These are phyloP conservation scores for Pichia sp. DNA, from an alignment of 1,139 yeast genomes.

Conservation along the genomic window DNA sequence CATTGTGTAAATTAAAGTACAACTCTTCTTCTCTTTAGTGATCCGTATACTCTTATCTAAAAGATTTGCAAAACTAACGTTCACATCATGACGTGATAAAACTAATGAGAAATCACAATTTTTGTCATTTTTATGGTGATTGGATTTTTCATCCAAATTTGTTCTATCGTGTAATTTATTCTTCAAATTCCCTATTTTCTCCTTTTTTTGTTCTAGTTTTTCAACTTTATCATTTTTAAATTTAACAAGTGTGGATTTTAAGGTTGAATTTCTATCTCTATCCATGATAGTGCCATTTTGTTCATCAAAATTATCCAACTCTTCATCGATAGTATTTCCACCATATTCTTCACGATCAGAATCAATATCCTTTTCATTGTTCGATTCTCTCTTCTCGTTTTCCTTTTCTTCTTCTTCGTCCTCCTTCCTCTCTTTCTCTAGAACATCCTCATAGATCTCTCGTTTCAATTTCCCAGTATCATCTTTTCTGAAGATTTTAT, in stretches of 20 bases:
- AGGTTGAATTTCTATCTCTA: background rate
- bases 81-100: constrained; percentile 27
- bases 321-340: constrained; percentile 3
- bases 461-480: constrained; percentile 24
- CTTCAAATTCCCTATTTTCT: background rate
- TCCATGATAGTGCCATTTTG: background rate
- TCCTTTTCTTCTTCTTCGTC: constrained; percentile 1
- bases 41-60: constrained; percentile 66
- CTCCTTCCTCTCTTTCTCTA: constrained; percentile 3
- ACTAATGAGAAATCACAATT: constrained; percentile 27
- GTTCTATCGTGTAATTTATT: background rate
- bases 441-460: constrained; percentile 13
- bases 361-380: constrained; percentile 4
- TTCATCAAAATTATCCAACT: constrained; percentile 11
- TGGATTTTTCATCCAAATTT: background rate
- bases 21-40: constrained; percentile 32
- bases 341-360: background rate
- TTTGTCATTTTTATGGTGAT: constrained; percentile 16
- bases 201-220: background rate
- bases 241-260: background rate
- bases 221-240: background rate
- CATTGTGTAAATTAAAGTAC: constrained; percentile 45
- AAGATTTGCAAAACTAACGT: constrained; percentile 57
- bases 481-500: constrained; percentile 37
- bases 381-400: too few relatives aligned